Evolutionary conservation across 345 rosid species (phyloP).

Genomic region (Eucalyptus polybractea): DNA sequence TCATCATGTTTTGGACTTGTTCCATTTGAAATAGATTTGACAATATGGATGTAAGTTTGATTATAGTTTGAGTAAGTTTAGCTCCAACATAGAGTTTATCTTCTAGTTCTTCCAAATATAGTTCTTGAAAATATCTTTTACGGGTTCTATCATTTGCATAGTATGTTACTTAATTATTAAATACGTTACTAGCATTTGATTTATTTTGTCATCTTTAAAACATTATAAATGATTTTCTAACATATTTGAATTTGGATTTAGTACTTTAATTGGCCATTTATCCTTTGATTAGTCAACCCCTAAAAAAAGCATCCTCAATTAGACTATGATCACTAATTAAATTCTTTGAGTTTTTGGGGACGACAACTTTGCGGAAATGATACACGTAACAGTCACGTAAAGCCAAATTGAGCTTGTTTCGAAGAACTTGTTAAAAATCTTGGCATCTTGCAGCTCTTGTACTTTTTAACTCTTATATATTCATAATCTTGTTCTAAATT

Average conservation of each 20-base stretch:
- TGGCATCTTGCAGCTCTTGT: neutral
- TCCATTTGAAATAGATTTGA: too few relatives aligned
- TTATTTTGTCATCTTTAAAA: too few relatives aligned
- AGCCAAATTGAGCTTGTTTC: neutral
- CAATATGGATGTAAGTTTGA: too few relatives aligned
- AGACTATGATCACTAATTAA: neutral
- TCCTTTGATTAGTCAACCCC: neutral
- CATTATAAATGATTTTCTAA: too few relatives aligned
- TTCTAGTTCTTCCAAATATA: too few relatives aligned
- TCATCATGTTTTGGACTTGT: too few relatives aligned
- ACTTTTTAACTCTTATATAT: neutral
- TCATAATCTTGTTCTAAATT: neutral
- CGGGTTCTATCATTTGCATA: too few relatives aligned
- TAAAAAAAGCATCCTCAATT: neutral
- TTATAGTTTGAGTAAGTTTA: too few relatives aligned
- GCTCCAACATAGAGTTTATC: too few relatives aligned
- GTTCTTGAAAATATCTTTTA: too few relatives aligned
- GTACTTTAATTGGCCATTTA: neutral
- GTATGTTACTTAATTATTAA: fast-evolving
- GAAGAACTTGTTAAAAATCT: neutral
- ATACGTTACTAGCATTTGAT: too few relatives aligned
- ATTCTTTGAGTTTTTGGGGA: neutral
- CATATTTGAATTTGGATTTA: too few relatives aligned
- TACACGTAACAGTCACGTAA: neutral
- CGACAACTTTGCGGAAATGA: neutral